Evolutionary conservation across 768 basidiomycete genomes (phyloP).

Genomic region (Boletales sp.): DNA sequence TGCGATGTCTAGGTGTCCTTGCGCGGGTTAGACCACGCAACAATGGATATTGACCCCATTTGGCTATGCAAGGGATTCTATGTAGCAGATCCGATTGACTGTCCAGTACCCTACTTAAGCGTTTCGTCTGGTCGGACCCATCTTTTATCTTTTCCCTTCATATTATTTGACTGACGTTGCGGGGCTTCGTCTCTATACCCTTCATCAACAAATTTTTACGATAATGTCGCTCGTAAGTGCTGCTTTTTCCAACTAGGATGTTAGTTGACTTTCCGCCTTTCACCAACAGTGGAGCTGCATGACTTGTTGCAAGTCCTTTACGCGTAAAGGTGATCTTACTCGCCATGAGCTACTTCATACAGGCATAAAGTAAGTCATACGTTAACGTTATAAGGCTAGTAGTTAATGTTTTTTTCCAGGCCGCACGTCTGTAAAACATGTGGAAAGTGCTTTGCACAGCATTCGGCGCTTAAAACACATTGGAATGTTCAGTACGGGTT

Average conservation of each 20-base stretch:
- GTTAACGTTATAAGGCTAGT: neutral
- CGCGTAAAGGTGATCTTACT: conserved; percentile 55
- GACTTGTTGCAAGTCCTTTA: conserved; percentile 48
- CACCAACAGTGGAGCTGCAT: conserved; percentile 36
- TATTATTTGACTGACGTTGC: conserved; percentile 37
- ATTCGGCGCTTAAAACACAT: conserved; percentile 60
- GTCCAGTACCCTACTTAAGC: conserved; percentile 19
- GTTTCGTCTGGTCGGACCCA: neutral
- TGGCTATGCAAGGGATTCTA: conserved; percentile 5
- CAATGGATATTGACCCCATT: conserved; percentile 16
- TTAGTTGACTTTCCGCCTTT: neutral
- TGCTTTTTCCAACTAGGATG: neutral
- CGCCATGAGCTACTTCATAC: conserved; percentile 54
- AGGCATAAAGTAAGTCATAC: conserved; percentile 42
- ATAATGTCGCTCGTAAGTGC: conserved; percentile 24
- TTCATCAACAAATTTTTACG: conserved; percentile 9
- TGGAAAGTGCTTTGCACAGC: conserved; percentile 54
- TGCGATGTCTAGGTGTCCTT: conserved; percentile 3
- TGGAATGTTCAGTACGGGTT: conserved; percentile 59
- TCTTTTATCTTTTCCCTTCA: conserved; percentile 9
- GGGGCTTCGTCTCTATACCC: conserved; percentile 40
- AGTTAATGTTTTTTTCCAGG: conserved; percentile 32
- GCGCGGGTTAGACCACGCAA: conserved; percentile 7
- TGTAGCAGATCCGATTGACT: conserved; percentile 8
- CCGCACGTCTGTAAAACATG: conserved; percentile 52